phyloP scores from a whole-genome alignment of 495 filamentous ascomycete species.

The Daldinia decipiens region DNA sequence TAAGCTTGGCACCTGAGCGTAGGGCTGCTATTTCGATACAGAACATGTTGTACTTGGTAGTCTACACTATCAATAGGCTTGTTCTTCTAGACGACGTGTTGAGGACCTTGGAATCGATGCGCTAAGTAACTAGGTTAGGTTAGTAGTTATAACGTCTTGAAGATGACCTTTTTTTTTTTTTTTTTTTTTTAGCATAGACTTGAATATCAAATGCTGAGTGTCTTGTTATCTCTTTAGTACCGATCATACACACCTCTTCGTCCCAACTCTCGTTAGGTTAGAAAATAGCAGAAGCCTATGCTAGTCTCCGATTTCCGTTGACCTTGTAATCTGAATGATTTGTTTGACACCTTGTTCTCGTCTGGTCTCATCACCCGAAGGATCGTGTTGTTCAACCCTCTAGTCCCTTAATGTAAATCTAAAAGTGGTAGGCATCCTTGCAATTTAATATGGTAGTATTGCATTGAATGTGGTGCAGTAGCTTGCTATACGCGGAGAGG shows the following conservation, averaged over 20 bases:
- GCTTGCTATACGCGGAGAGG: background rate
- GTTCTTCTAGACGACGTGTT: too few relatives aligned
- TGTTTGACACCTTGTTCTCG: background rate
- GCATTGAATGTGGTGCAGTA: conserved; percentile 9
- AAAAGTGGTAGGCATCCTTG: conserved; percentile 26
- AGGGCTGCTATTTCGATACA: conserved; percentile 27
- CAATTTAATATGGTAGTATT: conserved; percentile 7
- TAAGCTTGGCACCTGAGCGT: conserved; percentile 31
- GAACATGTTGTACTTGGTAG: background rate
- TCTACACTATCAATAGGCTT: too few relatives aligned
- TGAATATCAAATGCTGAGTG: conserved; percentile 3
- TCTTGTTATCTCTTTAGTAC: background rate
- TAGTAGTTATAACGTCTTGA: too few relatives aligned
- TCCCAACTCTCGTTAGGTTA: background rate
- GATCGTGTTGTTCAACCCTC: conserved; percentile 15
- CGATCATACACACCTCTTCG: background rate
- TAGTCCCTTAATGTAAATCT: conserved; percentile 8
- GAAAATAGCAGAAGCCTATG: conserved; percentile 7
- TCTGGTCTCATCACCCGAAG: conserved; percentile 11
- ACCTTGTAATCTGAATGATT: conserved; percentile 12
- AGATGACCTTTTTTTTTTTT: background rate
- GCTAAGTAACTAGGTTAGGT: too few relatives aligned
- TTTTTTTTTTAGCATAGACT: background rate
- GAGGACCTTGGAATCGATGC: too few relatives aligned
- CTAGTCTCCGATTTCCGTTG: conserved; percentile 22